phyloP scores from a whole-genome alignment of 2,329 filamentous ascomycete species.

The Penicillium olsonii region DNA sequence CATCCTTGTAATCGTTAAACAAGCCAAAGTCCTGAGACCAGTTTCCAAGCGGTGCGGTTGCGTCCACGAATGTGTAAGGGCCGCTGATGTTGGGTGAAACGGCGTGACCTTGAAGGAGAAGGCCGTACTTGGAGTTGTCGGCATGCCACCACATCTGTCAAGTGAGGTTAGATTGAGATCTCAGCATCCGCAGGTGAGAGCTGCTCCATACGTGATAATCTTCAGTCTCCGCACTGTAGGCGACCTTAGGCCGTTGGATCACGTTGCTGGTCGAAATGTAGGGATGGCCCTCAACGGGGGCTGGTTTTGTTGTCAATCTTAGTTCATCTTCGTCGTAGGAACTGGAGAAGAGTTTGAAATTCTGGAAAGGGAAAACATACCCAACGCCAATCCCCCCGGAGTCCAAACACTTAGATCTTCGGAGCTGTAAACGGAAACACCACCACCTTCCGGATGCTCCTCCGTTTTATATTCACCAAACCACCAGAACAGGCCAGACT shows the following conservation, averaged over 20 bases:
- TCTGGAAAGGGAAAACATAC: slow-evolving; percentile 35
- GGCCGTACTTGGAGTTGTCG: slow-evolving; percentile 59
- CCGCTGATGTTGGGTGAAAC: slow-evolving; percentile 55
- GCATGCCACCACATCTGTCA: slow-evolving; percentile 62
- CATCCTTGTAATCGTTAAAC: slow-evolving; percentile 62
- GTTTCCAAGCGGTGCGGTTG: slow-evolving; percentile 59
- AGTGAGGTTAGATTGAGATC: background rate
- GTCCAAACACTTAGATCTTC: slow-evolving; percentile 63
- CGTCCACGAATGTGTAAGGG: slow-evolving; percentile 58
- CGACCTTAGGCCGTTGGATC: slow-evolving; percentile 64
- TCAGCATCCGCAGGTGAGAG: background rate
- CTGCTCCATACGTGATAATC: slow-evolving; percentile 56
- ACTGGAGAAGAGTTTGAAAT: background rate
- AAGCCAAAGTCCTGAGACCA: slow-evolving; percentile 65
- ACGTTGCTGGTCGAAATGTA: slow-evolving; percentile 59
- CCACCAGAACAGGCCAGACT: slow-evolving; percentile 59
- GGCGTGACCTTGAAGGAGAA: slow-evolving; percentile 59
- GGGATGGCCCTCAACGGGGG: slow-evolving; percentile 56
- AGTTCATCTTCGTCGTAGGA: no score
- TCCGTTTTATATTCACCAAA: slow-evolving; percentile 65
- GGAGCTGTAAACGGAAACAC: slow-evolving; percentile 63
- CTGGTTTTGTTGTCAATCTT: slow-evolving; percentile 23
- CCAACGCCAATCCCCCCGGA: slow-evolving; percentile 57
- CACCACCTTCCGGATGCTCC: slow-evolving; percentile 60
- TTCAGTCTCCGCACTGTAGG: slow-evolving; percentile 56